These are phyloP conservation scores for Aspergillus leporis DNA, from an alignment of 495 filamentous ascomycete genomes.

Conservation along the genomic window DNA sequence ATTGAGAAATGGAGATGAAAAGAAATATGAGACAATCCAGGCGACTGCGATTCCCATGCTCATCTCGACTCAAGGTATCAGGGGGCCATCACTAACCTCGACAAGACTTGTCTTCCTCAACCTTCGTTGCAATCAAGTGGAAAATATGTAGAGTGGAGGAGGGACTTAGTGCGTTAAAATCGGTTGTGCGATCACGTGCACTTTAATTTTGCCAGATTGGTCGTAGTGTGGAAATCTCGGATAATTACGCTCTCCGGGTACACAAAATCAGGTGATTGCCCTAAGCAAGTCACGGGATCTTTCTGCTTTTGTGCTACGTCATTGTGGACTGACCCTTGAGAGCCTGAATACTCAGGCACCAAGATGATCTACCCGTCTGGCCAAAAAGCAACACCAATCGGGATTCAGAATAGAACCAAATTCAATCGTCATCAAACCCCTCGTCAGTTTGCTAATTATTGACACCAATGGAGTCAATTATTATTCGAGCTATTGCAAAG, in stretches of 20 bases:
- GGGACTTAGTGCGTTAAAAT: constrained; percentile 42
- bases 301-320: background rate
- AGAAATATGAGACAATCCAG: background rate
- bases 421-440: constrained; percentile 8
- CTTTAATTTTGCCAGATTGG: background rate
- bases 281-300: constrained; percentile 2
- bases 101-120: constrained; percentile 60
- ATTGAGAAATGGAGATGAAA: background rate
- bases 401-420: background rate
- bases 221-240: constrained; percentile 14
- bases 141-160: constrained; percentile 33
- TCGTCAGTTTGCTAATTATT: constrained; percentile 14
- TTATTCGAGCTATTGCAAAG: constrained; percentile 21
- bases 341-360: constrained; percentile 3
- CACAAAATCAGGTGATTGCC: constrained; percentile 14
- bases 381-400: background rate
- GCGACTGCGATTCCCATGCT: background rate
- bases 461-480: constrained; percentile 20
- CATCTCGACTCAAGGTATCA: background rate
- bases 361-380: background rate
- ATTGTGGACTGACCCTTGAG: background rate
- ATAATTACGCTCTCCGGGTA: constrained; percentile 10
- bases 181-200: constrained; percentile 51
- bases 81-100: constrained; percentile 44
- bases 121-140: constrained; percentile 44